Evolutionary conservation across 352 stramenopile genomes (phyloP).

Genomic region (Globisporangium takayamanum): DNA sequence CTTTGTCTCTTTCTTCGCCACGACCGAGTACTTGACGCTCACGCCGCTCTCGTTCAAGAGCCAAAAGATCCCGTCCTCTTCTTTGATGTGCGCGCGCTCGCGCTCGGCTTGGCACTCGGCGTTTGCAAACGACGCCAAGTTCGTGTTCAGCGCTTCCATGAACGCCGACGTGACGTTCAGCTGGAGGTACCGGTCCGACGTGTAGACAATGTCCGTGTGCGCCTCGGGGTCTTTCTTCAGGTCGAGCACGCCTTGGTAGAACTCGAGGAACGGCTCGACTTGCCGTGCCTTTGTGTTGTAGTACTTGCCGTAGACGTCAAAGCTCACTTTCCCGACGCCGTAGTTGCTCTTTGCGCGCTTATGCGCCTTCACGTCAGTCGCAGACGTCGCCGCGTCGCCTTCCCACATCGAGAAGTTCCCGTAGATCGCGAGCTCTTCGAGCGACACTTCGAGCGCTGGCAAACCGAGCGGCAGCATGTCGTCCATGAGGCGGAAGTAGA

Average conservation of each 20-base stretch:
- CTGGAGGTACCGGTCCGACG: slow-evolving; percentile 81
- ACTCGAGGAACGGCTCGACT: slow-evolving; percentile 82
- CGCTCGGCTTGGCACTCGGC: slow-evolving; percentile 34
- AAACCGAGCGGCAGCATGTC: slow-evolving; percentile 67
- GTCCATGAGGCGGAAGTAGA: slow-evolving; percentile 83
- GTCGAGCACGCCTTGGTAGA: slow-evolving; percentile 73
- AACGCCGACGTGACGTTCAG: slow-evolving; percentile 81
- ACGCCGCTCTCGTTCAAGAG: slow-evolving; percentile 78
- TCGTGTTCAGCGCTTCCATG: slow-evolving; percentile 75
- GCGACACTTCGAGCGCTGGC: slow-evolving; percentile 70
- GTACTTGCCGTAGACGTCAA: slow-evolving; percentile 85
- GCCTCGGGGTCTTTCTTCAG: slow-evolving; percentile 66
- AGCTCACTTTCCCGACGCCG: slow-evolving; percentile 67
- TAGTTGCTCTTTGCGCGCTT: slow-evolving; percentile 57
- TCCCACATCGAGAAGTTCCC: slow-evolving; percentile 72
- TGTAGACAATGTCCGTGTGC: slow-evolving; percentile 62
- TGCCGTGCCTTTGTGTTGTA: slow-evolving; percentile 77
- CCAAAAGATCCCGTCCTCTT: slow-evolving; percentile 80
- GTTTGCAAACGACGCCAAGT: slow-evolving; percentile 57
- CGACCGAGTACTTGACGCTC: slow-evolving; percentile 76
- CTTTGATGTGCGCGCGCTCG: slow-evolving; percentile 72
- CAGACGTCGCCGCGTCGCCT: slow-evolving; percentile 19
- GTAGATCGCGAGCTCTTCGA: slow-evolving; percentile 75
- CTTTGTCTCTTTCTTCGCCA: slow-evolving; percentile 63
- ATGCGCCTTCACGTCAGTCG: slow-evolving; percentile 31